Conservation (phyloP, 495 filamentous ascomycete genomes). For the Aspergillus nidulans region DNA sequence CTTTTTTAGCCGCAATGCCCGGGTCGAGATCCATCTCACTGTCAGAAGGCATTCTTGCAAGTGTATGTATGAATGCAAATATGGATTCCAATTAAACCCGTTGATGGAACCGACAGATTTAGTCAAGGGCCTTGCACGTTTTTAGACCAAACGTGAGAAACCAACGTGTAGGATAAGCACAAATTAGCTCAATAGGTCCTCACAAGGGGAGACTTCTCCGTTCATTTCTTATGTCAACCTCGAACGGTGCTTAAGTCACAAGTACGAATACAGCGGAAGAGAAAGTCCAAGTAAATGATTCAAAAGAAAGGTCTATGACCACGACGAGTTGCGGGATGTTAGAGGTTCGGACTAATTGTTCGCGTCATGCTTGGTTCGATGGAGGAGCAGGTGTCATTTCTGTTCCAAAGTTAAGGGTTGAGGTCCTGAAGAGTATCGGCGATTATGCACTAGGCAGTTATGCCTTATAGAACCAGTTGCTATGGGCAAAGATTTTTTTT, state of each 20-base stretch:
- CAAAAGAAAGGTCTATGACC: background rate
- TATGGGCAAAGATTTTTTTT: background rate
- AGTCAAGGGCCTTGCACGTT: too few relatives aligned
- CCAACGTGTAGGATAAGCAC: background rate
- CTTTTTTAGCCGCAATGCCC: background rate
- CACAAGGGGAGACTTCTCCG: background rate
- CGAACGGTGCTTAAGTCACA: background rate
- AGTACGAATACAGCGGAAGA: slow-evolving; percentile 8
- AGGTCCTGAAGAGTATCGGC: background rate
- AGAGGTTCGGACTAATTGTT: background rate
- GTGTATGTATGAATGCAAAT: background rate
- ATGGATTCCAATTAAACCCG: background rate
- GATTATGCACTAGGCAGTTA: background rate
- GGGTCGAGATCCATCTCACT: slow-evolving; percentile 17
- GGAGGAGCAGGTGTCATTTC: slow-evolving; percentile 1
- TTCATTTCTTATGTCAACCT: slow-evolving; percentile 8
- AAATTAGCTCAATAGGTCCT: background rate
- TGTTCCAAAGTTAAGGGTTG: background rate
- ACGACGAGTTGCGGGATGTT: background rate
- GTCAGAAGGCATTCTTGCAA: slow-evolving; percentile 1
- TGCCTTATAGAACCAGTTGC: background rate
- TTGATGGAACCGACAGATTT: too few relatives aligned
- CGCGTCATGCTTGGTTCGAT: slow-evolving; percentile 1
- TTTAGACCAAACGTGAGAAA: too few relatives aligned
- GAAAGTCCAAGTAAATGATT: background rate